These are phyloP conservation scores for Beauveria sp. DNA, from an alignment of 2,329 filamentous ascomycete species.

Conservation along the genomic window DNA sequence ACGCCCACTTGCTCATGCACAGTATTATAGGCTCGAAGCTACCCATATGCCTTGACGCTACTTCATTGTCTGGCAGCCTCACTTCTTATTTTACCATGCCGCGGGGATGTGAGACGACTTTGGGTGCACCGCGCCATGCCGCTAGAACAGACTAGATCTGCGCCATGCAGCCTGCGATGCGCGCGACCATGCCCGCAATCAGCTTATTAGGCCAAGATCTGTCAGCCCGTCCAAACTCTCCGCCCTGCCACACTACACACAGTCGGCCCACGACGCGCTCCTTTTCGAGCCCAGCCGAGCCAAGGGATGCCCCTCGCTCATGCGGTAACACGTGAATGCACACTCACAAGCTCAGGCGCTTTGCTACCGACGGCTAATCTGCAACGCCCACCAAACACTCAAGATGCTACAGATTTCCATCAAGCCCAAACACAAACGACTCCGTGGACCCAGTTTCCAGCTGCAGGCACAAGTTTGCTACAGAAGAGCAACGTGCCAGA, in stretches of 20 bases:
- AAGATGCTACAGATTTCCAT: not conserved
- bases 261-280: too few species aligned
- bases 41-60: not conserved
- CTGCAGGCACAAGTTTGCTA: not conserved
- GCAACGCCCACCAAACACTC: not conserved
- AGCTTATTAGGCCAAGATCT: not conserved
- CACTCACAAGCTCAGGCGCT: not conserved
- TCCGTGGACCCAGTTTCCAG: not conserved
- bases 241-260: too few species aligned
- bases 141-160: conserved; percentile 1
- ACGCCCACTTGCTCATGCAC: not conserved
- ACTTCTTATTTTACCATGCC: not conserved
- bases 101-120: not conserved
- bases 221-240: not conserved
- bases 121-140: not conserved
- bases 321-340: not conserved
- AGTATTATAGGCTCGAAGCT: not conserved
- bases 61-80: not conserved
- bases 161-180: not conserved
- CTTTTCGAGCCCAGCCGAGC: not conserved
- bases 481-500: not conserved
- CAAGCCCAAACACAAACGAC: not conserved
- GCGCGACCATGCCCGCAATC: not conserved
- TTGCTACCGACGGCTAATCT: not conserved
- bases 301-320: not conserved